Evolutionary conservation across 257 asterid species (phyloP).

Genomic region (Plectranthus barbatus): DNA sequence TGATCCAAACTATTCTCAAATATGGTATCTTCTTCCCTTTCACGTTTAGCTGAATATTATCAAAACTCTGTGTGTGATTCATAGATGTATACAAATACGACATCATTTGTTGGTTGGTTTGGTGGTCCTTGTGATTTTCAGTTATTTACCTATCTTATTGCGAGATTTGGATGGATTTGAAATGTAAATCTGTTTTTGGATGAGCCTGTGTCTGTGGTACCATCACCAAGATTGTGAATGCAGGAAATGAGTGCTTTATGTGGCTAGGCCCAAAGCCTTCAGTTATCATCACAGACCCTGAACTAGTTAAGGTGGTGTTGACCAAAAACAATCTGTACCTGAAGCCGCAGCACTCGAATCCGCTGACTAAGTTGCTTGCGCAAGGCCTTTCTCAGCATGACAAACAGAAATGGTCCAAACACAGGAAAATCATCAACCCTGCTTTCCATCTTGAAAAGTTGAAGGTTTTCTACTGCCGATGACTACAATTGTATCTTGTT

Average conservation of each 20-base stretch:
- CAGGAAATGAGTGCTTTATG: not conserved
- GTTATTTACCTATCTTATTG: too few relatives aligned
- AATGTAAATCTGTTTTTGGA: too few relatives aligned
- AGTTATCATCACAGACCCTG: conserved; percentile 27
- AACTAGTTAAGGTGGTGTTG: conserved; percentile 31
- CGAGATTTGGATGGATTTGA: too few relatives aligned
- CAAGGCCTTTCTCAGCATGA: conserved; percentile 31
- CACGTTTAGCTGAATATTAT: not conserved
- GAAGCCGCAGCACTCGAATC: conserved; percentile 28
- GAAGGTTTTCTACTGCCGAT: conserved; percentile 23
- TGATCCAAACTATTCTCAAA: conserved; percentile 5
- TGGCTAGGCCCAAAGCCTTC: not conserved
- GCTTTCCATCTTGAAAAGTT: conserved; percentile 51
- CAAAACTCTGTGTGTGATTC: not conserved
- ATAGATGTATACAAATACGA: not conserved
- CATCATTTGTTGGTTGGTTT: too few relatives aligned
- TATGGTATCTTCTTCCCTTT: not conserved
- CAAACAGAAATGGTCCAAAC: conserved; percentile 53
- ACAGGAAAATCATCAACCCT: conserved; percentile 49
- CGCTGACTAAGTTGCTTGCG: conserved; percentile 24
- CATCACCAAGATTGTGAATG: not conserved
- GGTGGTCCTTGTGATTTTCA: too few relatives aligned
- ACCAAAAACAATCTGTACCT: conserved; percentile 15
- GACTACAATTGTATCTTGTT: too few relatives aligned
- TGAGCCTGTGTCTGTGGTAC: too few relatives aligned